phyloP scores from a whole-genome alignment of 2,329 filamentous ascomycete species.

The Neocucurbitaria cava region DNA sequence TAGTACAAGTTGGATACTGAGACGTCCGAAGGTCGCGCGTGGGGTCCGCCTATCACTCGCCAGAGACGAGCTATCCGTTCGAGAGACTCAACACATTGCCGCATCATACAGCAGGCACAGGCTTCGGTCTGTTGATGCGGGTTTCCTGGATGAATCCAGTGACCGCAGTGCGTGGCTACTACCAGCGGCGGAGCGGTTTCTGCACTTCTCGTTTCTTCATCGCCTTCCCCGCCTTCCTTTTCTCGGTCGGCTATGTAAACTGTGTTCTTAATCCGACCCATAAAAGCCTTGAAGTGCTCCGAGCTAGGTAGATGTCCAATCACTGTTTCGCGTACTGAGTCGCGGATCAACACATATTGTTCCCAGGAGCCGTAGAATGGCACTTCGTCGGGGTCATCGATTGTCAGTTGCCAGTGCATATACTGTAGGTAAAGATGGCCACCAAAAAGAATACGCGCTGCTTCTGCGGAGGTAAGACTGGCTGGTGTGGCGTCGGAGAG shows the following conservation, averaged over 20 bases:
- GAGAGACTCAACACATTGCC: slow-evolving; percentile 1
- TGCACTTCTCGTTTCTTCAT: background rate
- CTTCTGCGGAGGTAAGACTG: background rate
- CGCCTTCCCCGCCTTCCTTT: background rate
- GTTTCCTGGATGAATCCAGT: slow-evolving; percentile 1
- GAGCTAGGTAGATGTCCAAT: slow-evolving; percentile 1
- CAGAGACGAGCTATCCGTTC: slow-evolving; percentile 4
- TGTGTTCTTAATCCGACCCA: background rate
- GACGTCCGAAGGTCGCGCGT: background rate
- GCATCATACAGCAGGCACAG: slow-evolving; percentile 3
- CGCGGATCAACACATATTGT: background rate
- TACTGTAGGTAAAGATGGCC: background rate
- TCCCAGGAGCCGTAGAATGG: background rate
- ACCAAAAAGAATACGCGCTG: background rate
- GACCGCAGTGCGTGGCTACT: slow-evolving; percentile 1
- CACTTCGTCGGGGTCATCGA: background rate
- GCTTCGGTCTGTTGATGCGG: background rate
- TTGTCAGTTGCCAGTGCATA: background rate
- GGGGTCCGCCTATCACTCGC: background rate
- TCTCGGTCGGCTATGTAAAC: background rate
- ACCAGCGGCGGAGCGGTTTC: background rate
- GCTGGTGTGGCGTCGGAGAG: background rate
- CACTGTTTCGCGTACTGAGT: background rate
- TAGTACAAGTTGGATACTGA: background rate
- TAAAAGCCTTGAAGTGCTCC: slow-evolving; percentile 1